phyloP scores from a whole-genome alignment of 164 flowering plant species.

The Aristolochia californica region DNA sequence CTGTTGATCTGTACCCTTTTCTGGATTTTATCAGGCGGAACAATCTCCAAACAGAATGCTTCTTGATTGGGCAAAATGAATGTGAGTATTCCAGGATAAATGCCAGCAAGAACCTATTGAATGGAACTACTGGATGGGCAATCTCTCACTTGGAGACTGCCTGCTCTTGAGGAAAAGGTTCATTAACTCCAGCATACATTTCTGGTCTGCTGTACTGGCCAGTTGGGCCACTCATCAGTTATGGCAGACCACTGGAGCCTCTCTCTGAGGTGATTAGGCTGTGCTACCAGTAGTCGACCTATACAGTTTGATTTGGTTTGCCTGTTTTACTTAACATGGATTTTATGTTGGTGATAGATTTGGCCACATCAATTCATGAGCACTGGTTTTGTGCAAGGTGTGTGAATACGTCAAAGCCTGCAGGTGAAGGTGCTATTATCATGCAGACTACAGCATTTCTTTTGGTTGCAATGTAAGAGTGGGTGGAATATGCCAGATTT shows the following conservation, averaged over 20 bases:
- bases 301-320: not conserved
- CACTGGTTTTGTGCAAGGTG: constrained; percentile 81
- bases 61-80: constrained; percentile 24
- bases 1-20: constrained; percentile 19
- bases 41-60: constrained; percentile 21
- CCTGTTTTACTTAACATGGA: not conserved
- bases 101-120: not conserved
- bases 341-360: constrained; percentile 31
- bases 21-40: constrained; percentile 25
- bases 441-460: constrained; percentile 70
- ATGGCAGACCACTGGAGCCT: too few relatives aligned
- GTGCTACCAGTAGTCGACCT: not conserved
- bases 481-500: not conserved
- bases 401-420: constrained; percentile 60
- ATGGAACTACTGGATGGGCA: not conserved
- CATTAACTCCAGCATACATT: too few relatives aligned
- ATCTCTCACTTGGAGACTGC: not conserved
- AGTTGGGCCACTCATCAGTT: too few relatives aligned
- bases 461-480: constrained; percentile 66
- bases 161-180: not conserved
- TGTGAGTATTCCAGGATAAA: constrained; percentile 16
- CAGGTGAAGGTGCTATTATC: constrained; percentile 91
- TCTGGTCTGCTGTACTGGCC: too few relatives aligned
- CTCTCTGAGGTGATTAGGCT: too few relatives aligned
- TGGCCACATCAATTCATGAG: constrained; percentile 85